Evolutionary conservation across 805 yeast species (phyloP).

Genomic region (Candida morakotiae): DNA sequence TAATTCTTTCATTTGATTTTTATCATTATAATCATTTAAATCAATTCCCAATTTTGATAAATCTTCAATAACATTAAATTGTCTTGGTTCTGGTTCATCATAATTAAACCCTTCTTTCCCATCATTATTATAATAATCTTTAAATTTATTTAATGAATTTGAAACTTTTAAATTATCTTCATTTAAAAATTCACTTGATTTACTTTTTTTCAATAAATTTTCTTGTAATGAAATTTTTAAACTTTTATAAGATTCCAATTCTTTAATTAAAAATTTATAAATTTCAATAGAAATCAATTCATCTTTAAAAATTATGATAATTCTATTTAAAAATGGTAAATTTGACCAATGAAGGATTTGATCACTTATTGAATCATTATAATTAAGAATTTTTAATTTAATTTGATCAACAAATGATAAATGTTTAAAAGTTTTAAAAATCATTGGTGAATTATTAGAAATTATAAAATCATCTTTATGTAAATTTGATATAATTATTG

Average conservation of each 20-base stretch:
- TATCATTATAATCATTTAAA: slow-evolving; percentile 17
- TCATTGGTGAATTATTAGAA: slow-evolving; percentile 6
- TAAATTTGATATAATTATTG: slow-evolving; percentile 35
- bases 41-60: slow-evolving; percentile 31
- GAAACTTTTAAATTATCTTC: slow-evolving; percentile 18
- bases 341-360: slow-evolving; percentile 34
- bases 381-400: slow-evolving; percentile 27
- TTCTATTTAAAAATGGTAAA: slow-evolving; percentile 33
- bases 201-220: slow-evolving; percentile 31
- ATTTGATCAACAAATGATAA: slow-evolving; percentile 33
- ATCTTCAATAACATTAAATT: slow-evolving; percentile 23
- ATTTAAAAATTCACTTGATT: slow-evolving; percentile 22
- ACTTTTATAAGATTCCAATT: slow-evolving; percentile 9
- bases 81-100: slow-evolving; percentile 33
- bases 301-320: slow-evolving; percentile 33
- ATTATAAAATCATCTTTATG: slow-evolving; percentile 25
- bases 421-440: slow-evolving; percentile 2
- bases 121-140: slow-evolving; percentile 12
- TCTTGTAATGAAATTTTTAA: slow-evolving; percentile 34
- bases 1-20: slow-evolving; percentile 20
- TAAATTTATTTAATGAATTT: slow-evolving; percentile 22
- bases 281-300: slow-evolving; percentile 24
- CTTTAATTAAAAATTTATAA: slow-evolving; percentile 15
- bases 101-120: slow-evolving; percentile 14
- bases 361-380: slow-evolving; percentile 17